Evolutionary conservation across 1,139 yeast species (phyloP).

Genomic region (Blastobotrys indianensis): DNA sequence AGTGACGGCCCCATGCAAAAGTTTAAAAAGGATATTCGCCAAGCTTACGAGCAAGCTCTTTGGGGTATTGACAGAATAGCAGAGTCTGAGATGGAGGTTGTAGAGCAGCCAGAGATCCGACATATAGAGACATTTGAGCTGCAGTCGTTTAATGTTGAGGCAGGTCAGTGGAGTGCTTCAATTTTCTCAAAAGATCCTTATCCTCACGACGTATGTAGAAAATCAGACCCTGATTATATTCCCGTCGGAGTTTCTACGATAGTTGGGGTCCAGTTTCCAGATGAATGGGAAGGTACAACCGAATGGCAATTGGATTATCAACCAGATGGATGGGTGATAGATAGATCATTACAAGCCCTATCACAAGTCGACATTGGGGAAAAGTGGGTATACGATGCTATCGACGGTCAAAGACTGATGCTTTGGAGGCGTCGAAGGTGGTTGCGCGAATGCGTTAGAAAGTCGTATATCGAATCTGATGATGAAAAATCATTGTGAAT

Average conservation of each 20-base stretch:
- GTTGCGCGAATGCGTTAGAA: slow-evolving; percentile 20
- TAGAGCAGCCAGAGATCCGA: slow-evolving; percentile 32
- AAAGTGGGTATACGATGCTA: slow-evolving; percentile 31
- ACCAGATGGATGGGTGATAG: slow-evolving; percentile 25
- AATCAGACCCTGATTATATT: neutral
- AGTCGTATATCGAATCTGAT: too few species aligned
- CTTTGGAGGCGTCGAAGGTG: slow-evolving; percentile 27
- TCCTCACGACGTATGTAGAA: slow-evolving; percentile 10
- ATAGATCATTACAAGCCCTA: slow-evolving; percentile 14
- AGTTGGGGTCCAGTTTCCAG: slow-evolving; percentile 25
- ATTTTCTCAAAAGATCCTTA: slow-evolving; percentile 15
- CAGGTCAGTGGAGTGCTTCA: slow-evolving; percentile 52
- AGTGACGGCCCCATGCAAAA: neutral
- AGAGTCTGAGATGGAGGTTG: slow-evolving; percentile 29
- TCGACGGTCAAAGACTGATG: slow-evolving; percentile 14
- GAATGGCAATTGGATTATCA: slow-evolving; percentile 27
- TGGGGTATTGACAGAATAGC: slow-evolving; percentile 28
- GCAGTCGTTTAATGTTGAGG: slow-evolving; percentile 47
- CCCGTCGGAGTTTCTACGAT: slow-evolving; percentile 17
- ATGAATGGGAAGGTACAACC: slow-evolving; percentile 23
- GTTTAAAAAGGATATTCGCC: neutral
- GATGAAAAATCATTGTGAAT: too few species aligned
- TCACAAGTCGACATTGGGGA: slow-evolving; percentile 24
- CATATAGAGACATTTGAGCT: slow-evolving; percentile 67
- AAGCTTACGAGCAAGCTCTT: slow-evolving; percentile 17